A percentile compares a stretch with the other conserved stretches of the same genome.
These are phyloP conservation scores for Syncephalastrum racemosum DNA, from an alignment of 371 early-diverging fungal species.

Conservation along the genomic window DNA sequence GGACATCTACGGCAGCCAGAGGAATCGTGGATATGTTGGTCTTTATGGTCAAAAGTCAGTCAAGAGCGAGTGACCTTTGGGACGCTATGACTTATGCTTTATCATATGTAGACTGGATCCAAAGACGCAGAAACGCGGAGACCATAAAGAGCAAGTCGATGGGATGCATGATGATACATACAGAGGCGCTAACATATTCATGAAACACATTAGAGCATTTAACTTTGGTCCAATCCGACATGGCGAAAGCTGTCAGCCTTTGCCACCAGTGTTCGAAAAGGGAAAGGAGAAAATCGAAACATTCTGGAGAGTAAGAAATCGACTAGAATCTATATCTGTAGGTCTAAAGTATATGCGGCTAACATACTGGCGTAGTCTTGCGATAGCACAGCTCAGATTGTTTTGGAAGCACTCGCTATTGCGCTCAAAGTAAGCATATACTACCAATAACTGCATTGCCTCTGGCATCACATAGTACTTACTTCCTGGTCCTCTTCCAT, in stretches of 20 bases:
- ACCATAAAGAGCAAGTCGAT: conserved; percentile 46
- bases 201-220: background rate
- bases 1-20: background rate
- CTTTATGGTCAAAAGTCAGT: conserved; percentile 6
- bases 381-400: conserved; percentile 10
- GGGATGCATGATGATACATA: no score
- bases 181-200: background rate
- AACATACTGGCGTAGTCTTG: conserved; percentile 1
- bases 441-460: background rate
- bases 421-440: conserved; percentile 17
- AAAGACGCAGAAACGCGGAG: conserved; percentile 36
- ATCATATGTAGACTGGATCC: conserved; percentile 31
- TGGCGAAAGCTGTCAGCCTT: conserved; percentile 18
- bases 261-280: conserved; percentile 12
- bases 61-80: background rate
- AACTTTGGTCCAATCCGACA: conserved; percentile 46
- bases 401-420: conserved; percentile 15
- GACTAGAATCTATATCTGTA: background rate
- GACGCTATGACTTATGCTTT: no score
- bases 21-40: conserved; percentile 11
- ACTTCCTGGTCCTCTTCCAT: background rate
- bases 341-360: background rate
- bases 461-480: background rate
- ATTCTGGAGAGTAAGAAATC: conserved; percentile 11
- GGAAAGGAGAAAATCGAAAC: conserved; percentile 7